phyloP scores from a whole-genome alignment of 768 basidiomycete species.

The Serendipita indica region DNA sequence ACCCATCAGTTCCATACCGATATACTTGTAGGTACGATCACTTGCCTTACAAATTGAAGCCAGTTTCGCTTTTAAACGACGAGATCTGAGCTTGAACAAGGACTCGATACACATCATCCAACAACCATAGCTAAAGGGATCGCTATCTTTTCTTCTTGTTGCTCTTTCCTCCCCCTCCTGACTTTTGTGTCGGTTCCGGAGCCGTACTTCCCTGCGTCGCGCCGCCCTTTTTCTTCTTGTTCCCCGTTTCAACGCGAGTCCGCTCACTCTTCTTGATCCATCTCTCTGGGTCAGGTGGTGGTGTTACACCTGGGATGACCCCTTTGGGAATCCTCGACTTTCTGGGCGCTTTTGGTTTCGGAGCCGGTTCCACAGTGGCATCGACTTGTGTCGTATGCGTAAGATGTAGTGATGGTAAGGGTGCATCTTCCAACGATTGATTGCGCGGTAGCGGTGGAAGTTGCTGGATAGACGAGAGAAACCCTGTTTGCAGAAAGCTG shows the following conservation, averaged over 20 bases:
- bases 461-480: constrained; percentile 42
- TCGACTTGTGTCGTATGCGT: constrained; percentile 19
- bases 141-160: constrained; percentile 47
- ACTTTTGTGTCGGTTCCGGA: constrained; percentile 24
- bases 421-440: constrained; percentile 42
- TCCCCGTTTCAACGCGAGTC: constrained; percentile 35
- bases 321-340: constrained; percentile 57
- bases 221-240: constrained; percentile 33
- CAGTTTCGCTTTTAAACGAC: not conserved
- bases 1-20: not conserved
- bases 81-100: not conserved
- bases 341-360: constrained; percentile 26
- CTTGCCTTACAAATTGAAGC: not conserved
- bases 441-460: constrained; percentile 35
- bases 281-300: constrained; percentile 70
- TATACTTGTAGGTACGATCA: not conserved
- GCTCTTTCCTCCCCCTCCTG: constrained; percentile 35
- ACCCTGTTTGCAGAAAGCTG: constrained; percentile 66
- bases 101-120: not conserved
- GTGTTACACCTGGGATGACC: constrained; percentile 65
- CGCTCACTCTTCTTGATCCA: constrained; percentile 83
- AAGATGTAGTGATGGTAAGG: constrained; percentile 37
- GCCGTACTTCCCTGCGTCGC: constrained; percentile 55
- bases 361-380: constrained; percentile 21
- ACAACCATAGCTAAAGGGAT: not conserved